Conservation (phyloP, 1,139 yeast genomes). For the Sugiyamaella novakii region DNA sequence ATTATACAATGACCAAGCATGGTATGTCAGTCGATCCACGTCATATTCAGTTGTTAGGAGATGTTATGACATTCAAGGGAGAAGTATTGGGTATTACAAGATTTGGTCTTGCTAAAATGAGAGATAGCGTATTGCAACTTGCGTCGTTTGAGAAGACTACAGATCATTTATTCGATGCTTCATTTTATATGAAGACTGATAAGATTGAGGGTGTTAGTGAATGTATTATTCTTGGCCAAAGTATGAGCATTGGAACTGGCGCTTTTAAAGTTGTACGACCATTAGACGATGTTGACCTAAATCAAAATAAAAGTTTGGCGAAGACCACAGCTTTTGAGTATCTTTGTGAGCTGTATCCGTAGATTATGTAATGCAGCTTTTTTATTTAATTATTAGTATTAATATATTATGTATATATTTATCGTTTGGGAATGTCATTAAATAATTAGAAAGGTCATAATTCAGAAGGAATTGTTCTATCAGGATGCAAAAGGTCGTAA, state of each 20-base stretch:
- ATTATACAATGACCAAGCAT: constrained; percentile 97
- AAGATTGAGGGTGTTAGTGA: constrained; percentile 97
- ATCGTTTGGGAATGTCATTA: not conserved
- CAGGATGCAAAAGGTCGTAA: constrained; percentile 8
- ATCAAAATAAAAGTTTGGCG: constrained; percentile 19
- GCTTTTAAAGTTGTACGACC: constrained; percentile 70
- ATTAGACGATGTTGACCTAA: constrained; percentile 22
- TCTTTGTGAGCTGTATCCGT: constrained; percentile 26
- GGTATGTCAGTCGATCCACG: constrained; percentile 99
- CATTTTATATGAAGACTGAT: constrained; percentile 95
- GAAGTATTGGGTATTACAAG: constrained; percentile 97
- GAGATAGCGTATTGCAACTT: constrained; percentile 94
- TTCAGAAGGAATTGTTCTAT: constrained; percentile 6
- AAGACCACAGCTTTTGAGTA: constrained; percentile 37
- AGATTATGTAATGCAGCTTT: not conserved
- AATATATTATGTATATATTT: not conserved
- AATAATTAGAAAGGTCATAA: constrained; percentile 13
- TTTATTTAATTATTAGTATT: not conserved
- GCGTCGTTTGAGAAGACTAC: constrained; percentile 99
- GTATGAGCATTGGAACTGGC: constrained; percentile 97
- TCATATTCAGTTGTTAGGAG: constrained; percentile 95
- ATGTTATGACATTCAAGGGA: constrained; percentile 98
- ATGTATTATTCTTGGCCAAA: constrained; percentile 95
- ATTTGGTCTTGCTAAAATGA: constrained; percentile 97
- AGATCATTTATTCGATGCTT: constrained; percentile 97